These are phyloP conservation scores for Rosa chinensis DNA, from an alignment of 306 rosid species.

Conservation along the genomic window DNA sequence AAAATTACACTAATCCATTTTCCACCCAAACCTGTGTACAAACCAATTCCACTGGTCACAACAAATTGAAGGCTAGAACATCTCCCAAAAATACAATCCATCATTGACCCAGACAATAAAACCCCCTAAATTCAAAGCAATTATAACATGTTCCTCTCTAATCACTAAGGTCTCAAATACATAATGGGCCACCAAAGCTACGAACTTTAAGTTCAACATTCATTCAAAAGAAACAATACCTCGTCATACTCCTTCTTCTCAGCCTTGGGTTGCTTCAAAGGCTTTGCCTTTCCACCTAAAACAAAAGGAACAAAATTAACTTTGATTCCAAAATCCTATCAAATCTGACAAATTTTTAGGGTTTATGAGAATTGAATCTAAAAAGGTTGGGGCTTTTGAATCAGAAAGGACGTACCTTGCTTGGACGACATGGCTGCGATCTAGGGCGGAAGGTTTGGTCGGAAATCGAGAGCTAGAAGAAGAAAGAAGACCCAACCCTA, in stretches of 20 bases:
- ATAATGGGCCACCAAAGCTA: too few relatives aligned
- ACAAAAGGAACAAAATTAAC: neutral
- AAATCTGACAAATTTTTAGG: constrained; percentile 14
- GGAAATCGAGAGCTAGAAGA: constrained; percentile 22
- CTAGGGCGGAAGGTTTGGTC: constrained; percentile 41
- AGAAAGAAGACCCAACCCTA: neutral
- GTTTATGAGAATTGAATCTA: neutral
- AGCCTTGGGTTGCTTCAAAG: constrained; percentile 63
- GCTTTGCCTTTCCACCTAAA: constrained; percentile 93
- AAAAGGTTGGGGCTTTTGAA: neutral
- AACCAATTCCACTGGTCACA: neutral
- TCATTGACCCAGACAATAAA: neutral
- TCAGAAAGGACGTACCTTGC: constrained; percentile 51
- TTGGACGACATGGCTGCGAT: constrained; percentile 78
- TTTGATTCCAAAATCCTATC: neutral
- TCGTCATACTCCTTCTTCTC: constrained; percentile 43
- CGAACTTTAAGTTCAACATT: too few relatives aligned
- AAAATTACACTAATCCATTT: neutral
- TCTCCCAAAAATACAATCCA: neutral
- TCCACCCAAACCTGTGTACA: neutral
- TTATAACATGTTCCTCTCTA: too few relatives aligned
- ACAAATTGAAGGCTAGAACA: neutral
- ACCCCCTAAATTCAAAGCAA: too few relatives aligned
- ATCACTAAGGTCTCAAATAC: too few relatives aligned
- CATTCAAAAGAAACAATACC: too few relatives aligned